Evolutionary conservation across 108 stramenopile genomes (phyloP).

Genomic region (Licmophora abbreviata): DNA sequence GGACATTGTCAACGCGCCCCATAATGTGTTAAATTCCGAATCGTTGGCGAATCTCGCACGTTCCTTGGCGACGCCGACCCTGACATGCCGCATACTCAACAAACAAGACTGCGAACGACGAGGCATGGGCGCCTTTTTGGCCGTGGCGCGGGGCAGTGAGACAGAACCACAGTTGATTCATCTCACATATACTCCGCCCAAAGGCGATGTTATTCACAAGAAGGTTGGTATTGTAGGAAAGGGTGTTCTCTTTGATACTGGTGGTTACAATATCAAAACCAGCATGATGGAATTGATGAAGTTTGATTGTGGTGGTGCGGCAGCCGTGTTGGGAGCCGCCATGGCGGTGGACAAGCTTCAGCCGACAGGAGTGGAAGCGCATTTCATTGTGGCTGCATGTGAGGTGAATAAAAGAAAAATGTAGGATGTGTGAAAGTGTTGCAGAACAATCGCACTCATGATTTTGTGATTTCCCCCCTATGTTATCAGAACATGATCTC

Average conservation of each 20-base stretch:
- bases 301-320: slow-evolving; percentile 97
- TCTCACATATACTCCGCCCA: slow-evolving; percentile 44
- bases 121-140: slow-evolving; percentile 59
- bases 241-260: slow-evolving; percentile 96
- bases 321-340: slow-evolving; percentile 79
- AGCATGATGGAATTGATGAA: slow-evolving; percentile 99
- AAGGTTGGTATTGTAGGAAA: slow-evolving; percentile 91
- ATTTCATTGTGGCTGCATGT: slow-evolving; percentile 90
- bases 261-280: slow-evolving; percentile 99
- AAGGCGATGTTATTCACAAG: slow-evolving; percentile 36
- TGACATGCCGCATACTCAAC: slow-evolving; percentile 26
- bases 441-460: no score
- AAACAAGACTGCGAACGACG: slow-evolving; percentile 21
- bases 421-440: no score
- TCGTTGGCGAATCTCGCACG: slow-evolving; percentile 30
- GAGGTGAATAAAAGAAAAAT: slow-evolving; percentile 26
- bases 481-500: slow-evolving; percentile 90
- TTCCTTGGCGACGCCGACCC: slow-evolving; percentile 10
- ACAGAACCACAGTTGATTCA: slow-evolving; percentile 61
- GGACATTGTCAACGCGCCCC: slow-evolving; percentile 61
- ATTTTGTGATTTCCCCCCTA: no score
- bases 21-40: slow-evolving; percentile 44
- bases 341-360: slow-evolving; percentile 50
- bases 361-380: slow-evolving; percentile 82
- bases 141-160: slow-evolving; percentile 46